These are phyloP conservation scores for Termitomyces titanicus DNA, from an alignment of 768 basidiomycete species.

Conservation along the genomic window DNA sequence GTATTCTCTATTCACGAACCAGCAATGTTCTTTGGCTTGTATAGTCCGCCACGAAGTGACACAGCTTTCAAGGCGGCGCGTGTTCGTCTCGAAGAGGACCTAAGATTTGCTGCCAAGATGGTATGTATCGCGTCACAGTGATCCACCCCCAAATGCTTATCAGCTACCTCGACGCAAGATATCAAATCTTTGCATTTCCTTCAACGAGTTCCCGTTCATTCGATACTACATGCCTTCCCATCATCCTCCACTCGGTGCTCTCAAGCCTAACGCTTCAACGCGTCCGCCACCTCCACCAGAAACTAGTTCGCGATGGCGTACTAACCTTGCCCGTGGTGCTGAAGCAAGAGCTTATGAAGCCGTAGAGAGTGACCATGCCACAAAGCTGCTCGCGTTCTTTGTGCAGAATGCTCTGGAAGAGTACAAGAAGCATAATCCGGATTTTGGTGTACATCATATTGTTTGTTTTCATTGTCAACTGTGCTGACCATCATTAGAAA, in stretches of 20 bases:
- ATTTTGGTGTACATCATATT: slow-evolving; percentile 87
- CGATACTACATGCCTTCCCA: slow-evolving; percentile 87
- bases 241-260: slow-evolving; percentile 80
- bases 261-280: slow-evolving; percentile 63
- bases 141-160: neutral
- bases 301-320: slow-evolving; percentile 69
- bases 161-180: slow-evolving; percentile 45
- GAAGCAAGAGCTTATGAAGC: slow-evolving; percentile 66
- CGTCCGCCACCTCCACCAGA: slow-evolving; percentile 67
- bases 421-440: slow-evolving; percentile 78
- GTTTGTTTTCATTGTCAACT: slow-evolving; percentile 24
- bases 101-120: slow-evolving; percentile 69
- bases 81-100: slow-evolving; percentile 81
- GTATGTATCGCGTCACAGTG: slow-evolving; percentile 34
- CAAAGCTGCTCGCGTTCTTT: slow-evolving; percentile 80
- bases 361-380: slow-evolving; percentile 71
- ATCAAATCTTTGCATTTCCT: slow-evolving; percentile 81
- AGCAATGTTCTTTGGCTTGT: slow-evolving; percentile 82
- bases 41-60: slow-evolving; percentile 77
- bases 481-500: slow-evolving; percentile 41
- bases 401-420: slow-evolving; percentile 85
- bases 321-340: slow-evolving; percentile 72
- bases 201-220: slow-evolving; percentile 91
- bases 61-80: slow-evolving; percentile 63
- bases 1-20: slow-evolving; percentile 80